These are phyloP conservation scores for Oryza meridionalis DNA, from an alignment of 176 grass and related monocot species.

Conservation along the genomic window DNA sequence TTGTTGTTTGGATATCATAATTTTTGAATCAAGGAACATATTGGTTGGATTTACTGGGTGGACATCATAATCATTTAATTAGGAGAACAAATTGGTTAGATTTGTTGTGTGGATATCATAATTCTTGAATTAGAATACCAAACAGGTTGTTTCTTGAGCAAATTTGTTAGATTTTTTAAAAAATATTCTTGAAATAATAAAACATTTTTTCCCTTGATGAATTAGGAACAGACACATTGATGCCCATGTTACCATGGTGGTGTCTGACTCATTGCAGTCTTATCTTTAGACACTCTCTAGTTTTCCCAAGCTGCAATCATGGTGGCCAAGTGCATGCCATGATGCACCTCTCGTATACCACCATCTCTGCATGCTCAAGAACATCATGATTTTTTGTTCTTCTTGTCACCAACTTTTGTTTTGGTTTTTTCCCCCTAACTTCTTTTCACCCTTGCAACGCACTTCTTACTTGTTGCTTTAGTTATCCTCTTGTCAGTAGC, in stretches of 20 bases:
- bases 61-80: background rate
- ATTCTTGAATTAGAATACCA: background rate
- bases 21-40: conserved; percentile 1
- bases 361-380: conserved; percentile 24
- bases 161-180: too few species aligned
- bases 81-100: background rate
- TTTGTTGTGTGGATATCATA: background rate
- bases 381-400: conserved; percentile 45
- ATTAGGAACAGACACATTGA: conserved; percentile 17
- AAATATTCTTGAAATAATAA: background rate
- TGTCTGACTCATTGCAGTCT: conserved; percentile 32
- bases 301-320: conserved; percentile 54
- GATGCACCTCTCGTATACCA: conserved; percentile 17
- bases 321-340: conserved; percentile 28
- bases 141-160: background rate
- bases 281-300: background rate
- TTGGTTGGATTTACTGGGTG: background rate
- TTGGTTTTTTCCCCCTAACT: conserved; percentile 17
- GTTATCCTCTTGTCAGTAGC: background rate
- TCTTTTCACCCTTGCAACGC: conserved; percentile 26
- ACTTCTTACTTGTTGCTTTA: background rate
- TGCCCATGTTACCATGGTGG: conserved; percentile 22
- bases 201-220: background rate
- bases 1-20: background rate
- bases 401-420: conserved; percentile 24